A percentile compares a stretch with the other conserved stretches of the same genome.
These are phyloP conservation scores for Pezicula neosporulosa DNA, from an alignment of 2,329 filamentous ascomycete genomes.

Conservation along the genomic window DNA sequence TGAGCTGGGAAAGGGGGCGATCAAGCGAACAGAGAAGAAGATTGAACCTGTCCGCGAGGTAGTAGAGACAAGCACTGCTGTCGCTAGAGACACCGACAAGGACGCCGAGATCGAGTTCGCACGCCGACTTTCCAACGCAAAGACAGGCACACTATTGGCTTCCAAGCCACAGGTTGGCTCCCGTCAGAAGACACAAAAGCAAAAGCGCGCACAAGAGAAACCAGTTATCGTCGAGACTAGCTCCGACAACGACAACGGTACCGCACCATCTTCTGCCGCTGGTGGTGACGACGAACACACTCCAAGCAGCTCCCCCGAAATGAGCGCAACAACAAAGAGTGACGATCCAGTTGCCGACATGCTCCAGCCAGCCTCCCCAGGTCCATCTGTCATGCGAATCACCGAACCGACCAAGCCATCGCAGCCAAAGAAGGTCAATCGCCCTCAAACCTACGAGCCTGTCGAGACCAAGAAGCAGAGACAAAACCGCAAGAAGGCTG, in stretches of 20 bases:
- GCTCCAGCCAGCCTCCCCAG: conserved; percentile 70
- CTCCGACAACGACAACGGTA: conserved; percentile 45
- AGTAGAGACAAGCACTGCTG: conserved; percentile 2
- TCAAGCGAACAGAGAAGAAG: conserved; percentile 17
- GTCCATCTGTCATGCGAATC: conserved; percentile 74
- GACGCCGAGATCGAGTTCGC: conserved; percentile 69
- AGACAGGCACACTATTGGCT: conserved; percentile 58
- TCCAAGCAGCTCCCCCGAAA: conserved; percentile 61
- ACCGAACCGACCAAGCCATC: conserved; percentile 59
- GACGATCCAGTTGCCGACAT: conserved; percentile 78
- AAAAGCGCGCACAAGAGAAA: conserved; percentile 56
- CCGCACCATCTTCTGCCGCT: conserved; percentile 64
- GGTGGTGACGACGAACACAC: conserved; percentile 79
- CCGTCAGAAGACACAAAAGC: conserved; percentile 61
- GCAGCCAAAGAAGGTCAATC: conserved; percentile 59
- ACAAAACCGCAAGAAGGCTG: conserved; percentile 86
- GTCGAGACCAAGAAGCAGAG: conserved; percentile 92
- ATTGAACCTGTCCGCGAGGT: conserved; percentile 7
- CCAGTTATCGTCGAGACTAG: conserved; percentile 34
- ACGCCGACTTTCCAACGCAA: conserved; percentile 65
- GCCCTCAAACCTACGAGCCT: conserved; percentile 53
- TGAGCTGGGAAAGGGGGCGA: conserved; percentile 12
- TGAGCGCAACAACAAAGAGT: conserved; percentile 45
- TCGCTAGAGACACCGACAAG: conserved; percentile 10
- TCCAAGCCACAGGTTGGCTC: conserved; percentile 48